These are phyloP conservation scores for Lasiosphaeris hirsuta DNA, from an alignment of 495 filamentous ascomycete genomes.

Conservation along the genomic window DNA sequence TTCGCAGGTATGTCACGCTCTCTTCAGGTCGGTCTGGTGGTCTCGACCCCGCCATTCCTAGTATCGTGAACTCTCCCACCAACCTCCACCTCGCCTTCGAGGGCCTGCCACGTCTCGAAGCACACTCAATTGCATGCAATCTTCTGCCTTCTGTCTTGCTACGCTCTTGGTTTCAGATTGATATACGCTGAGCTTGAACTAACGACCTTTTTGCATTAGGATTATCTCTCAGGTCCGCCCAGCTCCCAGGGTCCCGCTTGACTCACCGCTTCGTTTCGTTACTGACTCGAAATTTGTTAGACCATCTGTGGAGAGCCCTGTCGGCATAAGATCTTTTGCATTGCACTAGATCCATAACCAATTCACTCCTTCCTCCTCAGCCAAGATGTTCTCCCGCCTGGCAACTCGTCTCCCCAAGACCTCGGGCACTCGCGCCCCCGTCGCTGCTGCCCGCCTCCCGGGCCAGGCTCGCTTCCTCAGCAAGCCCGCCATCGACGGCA, in stretches of 20 bases:
- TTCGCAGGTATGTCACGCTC: slow-evolving; percentile 70
- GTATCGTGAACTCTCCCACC: background rate
- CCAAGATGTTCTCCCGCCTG: slow-evolving; percentile 68
- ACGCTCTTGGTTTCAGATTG: slow-evolving; percentile 5
- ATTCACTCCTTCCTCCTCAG: slow-evolving; percentile 18
- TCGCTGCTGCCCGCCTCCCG: slow-evolving; percentile 29
- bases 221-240: slow-evolving; percentile 86
- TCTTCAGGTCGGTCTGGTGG: background rate
- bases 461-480: slow-evolving; percentile 52
- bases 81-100: background rate
- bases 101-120: background rate
- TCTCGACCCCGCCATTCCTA: slow-evolving; percentile 10
- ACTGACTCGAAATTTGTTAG: slow-evolving; percentile 47
- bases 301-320: slow-evolving; percentile 96
- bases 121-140: slow-evolving; percentile 1
- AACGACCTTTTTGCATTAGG: slow-evolving; percentile 51
- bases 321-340: slow-evolving; percentile 34
- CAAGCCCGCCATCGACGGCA: slow-evolving; percentile 52
- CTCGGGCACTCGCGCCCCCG: slow-evolving; percentile 37
- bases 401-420: slow-evolving; percentile 52
- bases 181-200: slow-evolving; percentile 22
- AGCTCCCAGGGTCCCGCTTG: slow-evolving; percentile 23
- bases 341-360: slow-evolving; percentile 18
- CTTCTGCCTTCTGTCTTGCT: background rate
- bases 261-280: slow-evolving; percentile 45